Evolutionary conservation across 495 filamentous ascomycete species (phyloP), one percentile per base, ranked within the genome.

Genomic region (Daldinia bambusicola): DNA sequence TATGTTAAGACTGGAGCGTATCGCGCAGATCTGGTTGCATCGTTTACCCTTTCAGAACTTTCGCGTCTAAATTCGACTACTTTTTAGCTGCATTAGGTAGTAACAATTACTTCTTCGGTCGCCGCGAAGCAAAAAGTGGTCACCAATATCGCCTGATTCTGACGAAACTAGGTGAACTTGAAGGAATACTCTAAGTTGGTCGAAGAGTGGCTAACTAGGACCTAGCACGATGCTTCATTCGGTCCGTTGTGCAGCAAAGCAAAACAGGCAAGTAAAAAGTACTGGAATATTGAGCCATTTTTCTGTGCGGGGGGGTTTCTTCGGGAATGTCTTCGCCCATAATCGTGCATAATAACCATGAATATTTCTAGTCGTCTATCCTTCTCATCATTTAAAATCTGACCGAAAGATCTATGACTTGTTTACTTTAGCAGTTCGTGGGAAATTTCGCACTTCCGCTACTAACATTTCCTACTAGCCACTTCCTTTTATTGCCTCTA

Each of bases 1-100:
- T 32, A n/a, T 14, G 22, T 5, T 32, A 5, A 53, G 26, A 52
- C 52, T 36, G 9, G 16, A 53, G 61, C 61, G 61, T 55, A 55
- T 64, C 61, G 61, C 61, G 51, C 50, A 43, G 50, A 32, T 53
- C 30, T 53, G 1, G n/a, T 20, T 5, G 26, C 6, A 52, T 14
- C 8, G 9, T 32, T 53, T 53, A 10, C 50, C 26, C 13, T 53
- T 53, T 53, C n/a, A 32, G 50, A 30, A 3, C 6, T 12, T 32
- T 53, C 14, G 30, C 30, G 30, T 53, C 50, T 53, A 32, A 32
- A 53, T 0, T n/a, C 7, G 13, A 32, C 22, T 26, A 32, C 22
- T 6, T 32, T 32, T 6, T 7, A 16, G 22, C 22, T 53, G 30
- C 26, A 9, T 14, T 26, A 13, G 26, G 26, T 26, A 26, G 26